A percentile compares a stretch with the other conserved stretches of the same genome.
These are phyloP conservation scores for Fusarium sp. DNA, from an alignment of 2,329 filamentous ascomycete species.

Conservation along the genomic window DNA sequence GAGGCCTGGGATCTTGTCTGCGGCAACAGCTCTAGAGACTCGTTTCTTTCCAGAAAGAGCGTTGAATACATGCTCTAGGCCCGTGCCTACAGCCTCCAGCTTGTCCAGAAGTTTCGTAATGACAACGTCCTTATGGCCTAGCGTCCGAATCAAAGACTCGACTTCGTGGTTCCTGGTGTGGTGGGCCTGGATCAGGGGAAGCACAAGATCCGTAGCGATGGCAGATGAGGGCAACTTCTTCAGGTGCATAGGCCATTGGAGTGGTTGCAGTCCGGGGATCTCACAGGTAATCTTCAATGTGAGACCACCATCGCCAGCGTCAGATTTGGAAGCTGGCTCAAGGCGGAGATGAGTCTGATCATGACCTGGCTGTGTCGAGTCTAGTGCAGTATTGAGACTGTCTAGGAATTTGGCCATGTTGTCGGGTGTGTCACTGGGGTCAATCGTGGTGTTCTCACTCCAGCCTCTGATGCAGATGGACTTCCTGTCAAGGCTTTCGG, in stretches of 20 bases:
- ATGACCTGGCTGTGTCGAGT: conserved; percentile 55
- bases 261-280: conserved; percentile 68
- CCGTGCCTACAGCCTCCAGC: conserved; percentile 59
- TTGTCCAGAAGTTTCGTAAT: conserved; percentile 62
- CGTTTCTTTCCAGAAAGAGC: conserved; percentile 58
- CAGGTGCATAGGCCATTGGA: conserved; percentile 72
- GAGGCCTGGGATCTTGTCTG: conserved; percentile 60
- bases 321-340: conserved; percentile 45
- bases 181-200: conserved; percentile 60
- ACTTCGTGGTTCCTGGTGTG: conserved; percentile 52
- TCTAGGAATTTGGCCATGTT: conserved; percentile 73
- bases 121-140: conserved; percentile 61
- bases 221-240: conserved; percentile 53
- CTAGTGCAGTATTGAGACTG: conserved; percentile 64
- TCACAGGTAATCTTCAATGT: conserved; percentile 64
- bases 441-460: conserved; percentile 72
- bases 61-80: conserved; percentile 63
- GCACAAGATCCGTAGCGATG: conserved; percentile 58
- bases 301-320: conserved; percentile 53
- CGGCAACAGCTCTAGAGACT: conserved; percentile 54
- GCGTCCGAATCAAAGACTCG: conserved; percentile 52
- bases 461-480: conserved; percentile 69
- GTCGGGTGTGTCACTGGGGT: conserved; percentile 71
- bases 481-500: conserved; percentile 67
- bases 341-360: conserved; percentile 57